Evolutionary conservation across 148 eudicot genomes (phyloP), one percentile per base, ranked within the genome.

Genomic region (Cornus controversa): DNA sequence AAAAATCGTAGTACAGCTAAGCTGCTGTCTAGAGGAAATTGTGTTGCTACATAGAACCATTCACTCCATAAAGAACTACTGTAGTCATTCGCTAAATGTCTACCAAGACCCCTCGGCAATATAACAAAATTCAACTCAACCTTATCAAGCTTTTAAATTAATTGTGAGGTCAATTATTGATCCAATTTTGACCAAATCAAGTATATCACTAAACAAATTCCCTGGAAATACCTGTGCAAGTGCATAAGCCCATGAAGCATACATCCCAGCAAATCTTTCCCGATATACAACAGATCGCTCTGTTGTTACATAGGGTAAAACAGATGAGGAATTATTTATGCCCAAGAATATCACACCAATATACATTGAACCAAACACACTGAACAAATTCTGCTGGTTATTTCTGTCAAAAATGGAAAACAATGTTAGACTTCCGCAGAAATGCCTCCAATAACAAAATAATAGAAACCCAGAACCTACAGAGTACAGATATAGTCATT

Each of bases 201-300:
- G 23, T 16, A 4, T 42, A 1, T 8, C 23, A 29, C 57, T 50
- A 2, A 47, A 31, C 10, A 29, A 62, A 13, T 13, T 58, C 58
- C 4, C 4, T 11, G 66, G 8, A 11, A 25, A 50, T 84, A 92
- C 97, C 97, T 92, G 97, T 18, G 94, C 94, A 75, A 85, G 84
- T 75, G 93, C 86, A 79, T 86, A 91, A 31, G 90, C 93, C 91
- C 90, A 89, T 10, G 91, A 71, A 34, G 89, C 82, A 80, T 93
- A 93, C 98, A 91, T 93, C 71, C 96, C 94, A 6, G 98, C 89
- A 83, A 91, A 93, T 81, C 84, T 87, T 87, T 93, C 98, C 53
- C 98, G 86, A 73, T 86, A 93, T 2, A 93, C 80, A 71, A 93
- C 96, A 69, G 85, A 78, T 77, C 92, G 81, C 78, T 93, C 98